Conservation (phyloP, 75 land plant species). For the Picea sitchensis region DNA sequence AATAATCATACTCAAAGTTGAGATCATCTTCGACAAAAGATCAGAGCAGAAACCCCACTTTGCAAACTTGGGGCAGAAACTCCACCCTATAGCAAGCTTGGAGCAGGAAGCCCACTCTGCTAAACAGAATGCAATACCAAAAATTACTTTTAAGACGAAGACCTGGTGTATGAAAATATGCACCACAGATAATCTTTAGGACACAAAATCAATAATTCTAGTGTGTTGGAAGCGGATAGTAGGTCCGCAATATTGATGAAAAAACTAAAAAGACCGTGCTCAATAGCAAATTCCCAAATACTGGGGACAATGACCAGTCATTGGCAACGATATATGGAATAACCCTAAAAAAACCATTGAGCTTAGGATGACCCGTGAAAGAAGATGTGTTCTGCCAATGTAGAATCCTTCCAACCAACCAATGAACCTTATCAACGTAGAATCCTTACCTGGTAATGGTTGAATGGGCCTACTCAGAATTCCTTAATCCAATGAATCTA, state of each 20-base stretch:
- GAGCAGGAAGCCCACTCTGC: background rate
- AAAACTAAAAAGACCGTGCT: too few relatives aligned
- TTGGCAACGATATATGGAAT: too few relatives aligned
- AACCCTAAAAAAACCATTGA: too few relatives aligned
- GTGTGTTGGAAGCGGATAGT: background rate
- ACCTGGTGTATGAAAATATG: background rate
- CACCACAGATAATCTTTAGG: background rate
- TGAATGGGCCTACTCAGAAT: too few relatives aligned
- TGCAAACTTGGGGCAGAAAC: background rate
- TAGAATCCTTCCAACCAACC: too few relatives aligned
- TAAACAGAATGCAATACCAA: background rate
- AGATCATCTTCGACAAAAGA: slow-evolving; percentile 3
- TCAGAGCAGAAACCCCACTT: slow-evolving; percentile 1
- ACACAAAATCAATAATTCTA: background rate
- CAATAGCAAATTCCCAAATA: too few relatives aligned
- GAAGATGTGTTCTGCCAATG: too few relatives aligned
- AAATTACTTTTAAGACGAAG: background rate
- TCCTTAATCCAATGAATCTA: too few relatives aligned
- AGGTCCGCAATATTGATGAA: background rate
- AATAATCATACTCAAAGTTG: slow-evolving; percentile 1
- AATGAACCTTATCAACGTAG: too few relatives aligned
- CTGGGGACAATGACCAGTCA: too few relatives aligned
- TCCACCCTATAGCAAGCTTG: background rate
- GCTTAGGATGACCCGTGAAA: too few relatives aligned
- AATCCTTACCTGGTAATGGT: too few relatives aligned